Evolutionary conservation across 805 yeast species (phyloP).

Genomic region (Sporopachydermia quercuum): DNA sequence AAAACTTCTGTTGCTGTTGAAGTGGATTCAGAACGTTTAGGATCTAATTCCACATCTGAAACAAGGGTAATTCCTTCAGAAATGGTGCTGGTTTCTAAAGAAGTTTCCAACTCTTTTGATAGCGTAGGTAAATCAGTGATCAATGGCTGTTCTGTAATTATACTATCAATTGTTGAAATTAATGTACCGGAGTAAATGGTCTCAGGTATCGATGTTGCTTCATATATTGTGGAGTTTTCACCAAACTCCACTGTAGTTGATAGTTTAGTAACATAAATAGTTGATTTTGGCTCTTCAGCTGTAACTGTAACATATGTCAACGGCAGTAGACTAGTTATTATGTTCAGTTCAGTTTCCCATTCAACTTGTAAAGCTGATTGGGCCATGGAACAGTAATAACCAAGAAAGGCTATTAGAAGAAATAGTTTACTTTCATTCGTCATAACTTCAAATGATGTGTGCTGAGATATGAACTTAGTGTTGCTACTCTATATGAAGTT

Average conservation of each 20-base stretch:
- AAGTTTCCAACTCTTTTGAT: neutral
- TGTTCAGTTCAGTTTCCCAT: neutral
- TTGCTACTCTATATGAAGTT: too few relatives aligned
- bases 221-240: neutral
- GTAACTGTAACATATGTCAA: neutral
- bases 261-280: neutral
- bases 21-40: neutral
- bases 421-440: too few relatives aligned
- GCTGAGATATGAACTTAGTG: too few relatives aligned
- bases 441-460: too few relatives aligned
- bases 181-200: neutral
- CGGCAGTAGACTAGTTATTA: neutral
- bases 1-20: neutral
- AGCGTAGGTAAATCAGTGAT: neutral
- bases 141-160: neutral
- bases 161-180: neutral
- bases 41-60: neutral
- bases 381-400: neutral
- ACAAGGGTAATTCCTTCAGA: neutral
- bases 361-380: neutral
- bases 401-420: too few relatives aligned
- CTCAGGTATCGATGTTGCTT: neutral
- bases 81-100: neutral
- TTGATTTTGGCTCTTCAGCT: neutral
- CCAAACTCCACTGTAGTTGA: neutral